These are phyloP conservation scores for Trichosporon sp. DNA, from an alignment of 1,284 basidiomycete species.

Conservation along the genomic window DNA sequence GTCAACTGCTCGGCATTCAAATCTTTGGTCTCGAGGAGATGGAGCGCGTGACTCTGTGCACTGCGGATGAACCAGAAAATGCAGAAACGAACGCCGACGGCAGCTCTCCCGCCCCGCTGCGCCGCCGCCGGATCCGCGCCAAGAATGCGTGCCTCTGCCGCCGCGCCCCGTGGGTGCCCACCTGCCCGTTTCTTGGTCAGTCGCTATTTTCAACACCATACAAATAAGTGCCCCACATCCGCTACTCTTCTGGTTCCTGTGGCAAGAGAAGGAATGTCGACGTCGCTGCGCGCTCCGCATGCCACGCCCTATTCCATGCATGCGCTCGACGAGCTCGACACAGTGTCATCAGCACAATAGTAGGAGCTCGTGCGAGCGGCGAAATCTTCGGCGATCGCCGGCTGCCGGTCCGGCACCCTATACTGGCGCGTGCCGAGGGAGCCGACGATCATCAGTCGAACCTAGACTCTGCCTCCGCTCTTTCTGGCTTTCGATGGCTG, in stretches of 20 bases:
- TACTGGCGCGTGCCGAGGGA: background rate
- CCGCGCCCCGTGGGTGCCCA: background rate
- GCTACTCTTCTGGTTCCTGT: no score
- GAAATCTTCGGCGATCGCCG: conserved; percentile 2
- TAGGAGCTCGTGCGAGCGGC: background rate
- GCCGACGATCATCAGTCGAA: background rate
- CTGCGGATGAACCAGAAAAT: background rate
- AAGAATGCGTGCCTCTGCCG: no score
- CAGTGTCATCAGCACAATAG: background rate
- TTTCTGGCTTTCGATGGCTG: no score
- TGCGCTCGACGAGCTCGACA: background rate
- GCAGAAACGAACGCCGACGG: background rate
- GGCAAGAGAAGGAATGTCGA: background rate
- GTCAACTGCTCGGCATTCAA: background rate
- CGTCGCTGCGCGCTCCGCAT: background rate
- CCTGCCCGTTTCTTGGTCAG: background rate
- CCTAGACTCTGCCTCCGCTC: background rate
- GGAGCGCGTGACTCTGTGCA: background rate
- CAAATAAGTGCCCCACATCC: background rate
- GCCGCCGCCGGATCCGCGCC: no score
- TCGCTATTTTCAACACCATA: background rate
- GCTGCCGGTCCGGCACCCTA: background rate
- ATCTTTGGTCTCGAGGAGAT: background rate
- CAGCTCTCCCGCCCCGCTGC: background rate
- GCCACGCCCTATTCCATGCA: background rate